Conservation (phyloP, 331 rosid species). For the Malus hybrid region DNA sequence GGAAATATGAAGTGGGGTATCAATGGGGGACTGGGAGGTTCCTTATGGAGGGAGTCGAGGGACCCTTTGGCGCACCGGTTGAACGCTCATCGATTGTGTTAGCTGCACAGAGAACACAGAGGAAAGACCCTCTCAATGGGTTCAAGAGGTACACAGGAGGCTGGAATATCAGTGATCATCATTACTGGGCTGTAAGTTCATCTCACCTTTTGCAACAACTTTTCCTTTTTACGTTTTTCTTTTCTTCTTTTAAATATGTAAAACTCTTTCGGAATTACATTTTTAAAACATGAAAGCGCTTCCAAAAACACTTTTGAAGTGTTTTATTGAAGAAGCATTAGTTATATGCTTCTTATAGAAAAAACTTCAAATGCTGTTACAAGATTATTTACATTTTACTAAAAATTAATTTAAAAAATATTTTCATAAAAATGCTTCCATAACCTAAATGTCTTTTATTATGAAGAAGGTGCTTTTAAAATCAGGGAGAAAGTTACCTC, state of each 20-base stretch:
- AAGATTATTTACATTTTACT: no score
- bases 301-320: no score
- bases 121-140: conserved; percentile 71
- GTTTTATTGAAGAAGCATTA: no score
- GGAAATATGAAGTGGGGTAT: conserved; percentile 16
- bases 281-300: no score
- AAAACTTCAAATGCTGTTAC: no score
- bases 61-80: conserved; percentile 36
- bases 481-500: not conserved
- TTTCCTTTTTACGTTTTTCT: not conserved
- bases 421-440: no score
- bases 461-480: not conserved
- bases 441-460: not conserved
- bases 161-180: conserved; percentile 76
- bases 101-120: conserved; percentile 68
- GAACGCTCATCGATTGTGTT: conserved; percentile 46
- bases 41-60: conserved; percentile 40
- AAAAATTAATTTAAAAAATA: accelerated
- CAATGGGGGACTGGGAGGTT: conserved; percentile 24
- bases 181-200: conserved; percentile 85
- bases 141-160: conserved; percentile 63
- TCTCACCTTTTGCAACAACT: not conserved
- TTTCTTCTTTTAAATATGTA: not conserved
- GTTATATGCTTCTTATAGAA: accelerated
- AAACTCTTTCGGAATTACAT: accelerated